Base-by-base conservation (phyloP, 83 land plant species). In the Diphasiastrum complanatum region DNA sequence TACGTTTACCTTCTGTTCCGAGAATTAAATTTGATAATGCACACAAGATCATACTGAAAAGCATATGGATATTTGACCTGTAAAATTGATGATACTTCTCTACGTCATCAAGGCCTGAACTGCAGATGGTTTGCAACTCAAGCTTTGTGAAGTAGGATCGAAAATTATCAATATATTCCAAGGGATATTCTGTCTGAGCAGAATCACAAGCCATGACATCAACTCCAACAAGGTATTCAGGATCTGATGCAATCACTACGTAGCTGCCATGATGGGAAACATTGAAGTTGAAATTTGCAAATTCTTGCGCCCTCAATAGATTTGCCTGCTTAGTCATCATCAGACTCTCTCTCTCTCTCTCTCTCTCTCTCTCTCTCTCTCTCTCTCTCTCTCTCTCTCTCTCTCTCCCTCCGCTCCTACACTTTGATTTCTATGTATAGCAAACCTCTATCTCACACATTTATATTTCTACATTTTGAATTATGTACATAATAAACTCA, bases 181-280 rank as follows among this genome's bases (percentile, higher is more conserved):
- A 31, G n/a, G 66, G 64, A 27, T 65, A 61, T 48, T 76, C 81
- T 4, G 65, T 73, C 33, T 28, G 29, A 3, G 72, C 78, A 45
- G 36, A 33, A 22, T n/a, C 61, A 65, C 32, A 60, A 38, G 77
- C 78, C 64, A 87, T 85, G 69, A 91, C 65, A 64, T 91, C 95
- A 54, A 91, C 50, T 0, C 97, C 97, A 50, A 91, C 85, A 52
- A 87, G 79, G 57, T 78, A 87, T 2, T 76, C 11, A 5, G 87
- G 86, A 45, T 91, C 97, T 32, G 90, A 91, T 49, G 85, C 97
- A 66, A 91, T 75, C 0, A 63, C 97, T n/a, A 87, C 97, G 73
- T 61, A 84, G 28, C 85, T 81, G 45, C 95, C 97, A 68, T 87
- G 87, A 69, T 91, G 97, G 25, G 91, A 80, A 19, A 62, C 68